These are phyloP conservation scores for Elongisporangium senticosum DNA, from an alignment of 352 stramenopile genomes.

Conservation along the genomic window DNA sequence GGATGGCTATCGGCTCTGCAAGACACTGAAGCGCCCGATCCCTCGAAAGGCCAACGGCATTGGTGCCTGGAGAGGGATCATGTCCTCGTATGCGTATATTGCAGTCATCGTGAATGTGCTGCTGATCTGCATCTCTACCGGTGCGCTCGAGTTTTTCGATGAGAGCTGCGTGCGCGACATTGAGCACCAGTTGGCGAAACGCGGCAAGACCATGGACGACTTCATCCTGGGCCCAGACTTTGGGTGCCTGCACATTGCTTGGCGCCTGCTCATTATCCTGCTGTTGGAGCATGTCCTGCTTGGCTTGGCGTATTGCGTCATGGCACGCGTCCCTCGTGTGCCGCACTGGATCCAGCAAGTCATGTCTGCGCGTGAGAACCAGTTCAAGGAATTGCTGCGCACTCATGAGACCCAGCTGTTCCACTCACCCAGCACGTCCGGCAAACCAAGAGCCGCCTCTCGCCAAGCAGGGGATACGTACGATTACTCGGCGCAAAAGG, in stretches of 20 bases:
- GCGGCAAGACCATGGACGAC: conserved; percentile 58
- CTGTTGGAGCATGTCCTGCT: conserved; percentile 53
- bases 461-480: background rate
- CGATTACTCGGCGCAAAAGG: conserved; percentile 9
- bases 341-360: conserved; percentile 46
- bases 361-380: conserved; percentile 50
- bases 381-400: conserved; percentile 58
- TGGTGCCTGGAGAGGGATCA: conserved; percentile 57
- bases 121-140: conserved; percentile 69
- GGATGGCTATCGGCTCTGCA: conserved; percentile 61
- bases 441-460: conserved; percentile 4
- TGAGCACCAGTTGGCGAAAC: conserved; percentile 43
- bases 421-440: conserved; percentile 9
- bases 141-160: conserved; percentile 64
- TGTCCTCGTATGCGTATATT: conserved; percentile 55
- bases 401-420: conserved; percentile 47
- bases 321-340: conserved; percentile 44
- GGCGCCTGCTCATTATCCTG: conserved; percentile 52
- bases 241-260: conserved; percentile 51
- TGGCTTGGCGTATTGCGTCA: conserved; percentile 42
- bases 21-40: conserved; percentile 68
- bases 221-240: conserved; percentile 66
- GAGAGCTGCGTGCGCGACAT: conserved; percentile 51
- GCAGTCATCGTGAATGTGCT: conserved; percentile 68
- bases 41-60: conserved; percentile 69